A percentile compares a stretch with the other conserved stretches of the same genome.
These are phyloP conservation scores for Metschnikowia vanudenii DNA, from an alignment of 805 yeast species.

Conservation along the genomic window DNA sequence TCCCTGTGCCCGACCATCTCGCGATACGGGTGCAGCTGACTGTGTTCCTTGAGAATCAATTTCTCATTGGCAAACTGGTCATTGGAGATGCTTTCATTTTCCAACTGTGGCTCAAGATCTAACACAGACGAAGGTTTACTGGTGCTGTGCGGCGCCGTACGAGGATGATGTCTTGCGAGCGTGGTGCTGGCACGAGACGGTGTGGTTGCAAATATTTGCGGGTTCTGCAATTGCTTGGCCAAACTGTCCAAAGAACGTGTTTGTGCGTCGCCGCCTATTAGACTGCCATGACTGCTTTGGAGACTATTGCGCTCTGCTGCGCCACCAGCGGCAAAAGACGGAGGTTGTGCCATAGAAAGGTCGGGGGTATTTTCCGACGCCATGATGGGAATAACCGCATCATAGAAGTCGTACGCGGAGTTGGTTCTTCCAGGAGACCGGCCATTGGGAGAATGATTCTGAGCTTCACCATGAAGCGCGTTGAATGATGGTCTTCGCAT, in stretches of 20 bases:
- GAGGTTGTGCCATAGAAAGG: constrained; percentile 10
- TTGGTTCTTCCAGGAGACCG: constrained; percentile 17
- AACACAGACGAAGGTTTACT: constrained; percentile 26
- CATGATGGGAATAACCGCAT: constrained; percentile 40
- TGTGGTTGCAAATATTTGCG: constrained; percentile 36
- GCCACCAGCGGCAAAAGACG: not conserved
- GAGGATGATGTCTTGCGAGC: constrained; percentile 9
- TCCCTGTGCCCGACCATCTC: not conserved
- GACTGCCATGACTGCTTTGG: constrained; percentile 13
- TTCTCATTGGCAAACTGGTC: constrained; percentile 30
- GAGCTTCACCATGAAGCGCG: too few species aligned
- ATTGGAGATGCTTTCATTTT: constrained; percentile 27
- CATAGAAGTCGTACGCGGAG: constrained; percentile 43
- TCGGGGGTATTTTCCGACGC: constrained; percentile 15
- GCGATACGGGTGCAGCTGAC: constrained; percentile 11
- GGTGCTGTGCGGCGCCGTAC: not conserved
- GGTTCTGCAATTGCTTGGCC: constrained; percentile 40
- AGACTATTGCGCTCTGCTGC: constrained; percentile 11
- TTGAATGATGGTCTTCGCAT: not conserved
- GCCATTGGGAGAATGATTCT: not conserved
- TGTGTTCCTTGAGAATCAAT: not conserved
- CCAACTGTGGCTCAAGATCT: constrained; percentile 23
- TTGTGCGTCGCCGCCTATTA: constrained; percentile 8
- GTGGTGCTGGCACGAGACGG: constrained; percentile 35
- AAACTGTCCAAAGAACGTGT: constrained; percentile 32